Evolutionary conservation across 768 basidiomycete species (phyloP), one percentile per base, ranked within the genome.

Genomic region (Galerina marginata): DNA sequence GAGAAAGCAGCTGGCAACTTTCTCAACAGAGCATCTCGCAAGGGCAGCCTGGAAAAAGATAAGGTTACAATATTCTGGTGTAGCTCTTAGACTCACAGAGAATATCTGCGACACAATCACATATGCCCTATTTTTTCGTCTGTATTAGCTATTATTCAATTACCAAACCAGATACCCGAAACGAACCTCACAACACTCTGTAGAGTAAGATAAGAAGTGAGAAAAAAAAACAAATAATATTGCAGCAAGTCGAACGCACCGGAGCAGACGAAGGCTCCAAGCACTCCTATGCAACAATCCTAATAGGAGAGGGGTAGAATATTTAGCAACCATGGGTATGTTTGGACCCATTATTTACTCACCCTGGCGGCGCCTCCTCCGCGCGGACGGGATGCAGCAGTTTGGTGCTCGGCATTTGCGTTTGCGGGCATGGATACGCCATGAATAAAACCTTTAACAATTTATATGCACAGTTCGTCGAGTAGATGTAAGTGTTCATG

Each of bases 341-440:
- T 11, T 23, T 29, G 4, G 16, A 23, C n/a, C 2, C 39, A 37
- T 9, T 6, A 40, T 26, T 2, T 38, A 29, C 65, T 55, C 15
- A 61, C 65, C 48, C 46, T 62, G 3, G 53, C 62, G 12, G 53
- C 57, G 23, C 65, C 59, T 37, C 62, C 62, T 44, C 65, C 65
- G 23, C 65, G 59, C 9, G 63, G 11, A 15, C 62, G 56, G 4
- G 59, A 62, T 44, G 65, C 50, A n/a, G 42, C 42, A 25, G 29
- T 36, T 44, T 61, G 55, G 25, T 66, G 59, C 16, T 46, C 62
- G 3, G 48, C n/a, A 47, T 56, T 57, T 10, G 61, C 59, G 42
- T 63, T 63, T 25, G 54, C 61, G 25, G 65, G 62, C 65, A 66
- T 66, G 26, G 62, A 63, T 10, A 66, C 61, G 12, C 65, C 65